Conservation (phyloP, 345 rosid genomes). For the Balakata baccata region DNA sequence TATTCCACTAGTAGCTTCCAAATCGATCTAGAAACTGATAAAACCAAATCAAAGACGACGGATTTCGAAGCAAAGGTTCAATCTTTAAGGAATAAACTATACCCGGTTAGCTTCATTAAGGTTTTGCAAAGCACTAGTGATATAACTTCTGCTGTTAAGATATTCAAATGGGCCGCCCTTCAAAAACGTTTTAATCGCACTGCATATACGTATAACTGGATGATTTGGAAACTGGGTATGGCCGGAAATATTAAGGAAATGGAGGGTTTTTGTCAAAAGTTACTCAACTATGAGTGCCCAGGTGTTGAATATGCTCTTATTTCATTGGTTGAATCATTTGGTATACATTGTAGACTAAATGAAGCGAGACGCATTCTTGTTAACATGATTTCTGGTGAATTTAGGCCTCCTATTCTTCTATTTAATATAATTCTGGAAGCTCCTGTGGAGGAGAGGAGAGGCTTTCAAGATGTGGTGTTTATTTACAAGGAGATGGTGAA, state of each 20-base stretch:
- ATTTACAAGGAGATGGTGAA: slow-evolving; percentile 65
- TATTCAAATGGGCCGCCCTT: slow-evolving; percentile 52
- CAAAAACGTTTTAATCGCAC: slow-evolving; percentile 45
- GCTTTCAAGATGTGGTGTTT: slow-evolving; percentile 38
- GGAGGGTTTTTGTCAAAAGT: slow-evolving; percentile 38
- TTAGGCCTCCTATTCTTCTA: slow-evolving; percentile 29
- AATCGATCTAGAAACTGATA: slow-evolving; percentile 17
- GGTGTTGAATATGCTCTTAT: slow-evolving; percentile 32
- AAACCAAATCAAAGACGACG: slow-evolving; percentile 1
- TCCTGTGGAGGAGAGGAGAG: slow-evolving; percentile 38
- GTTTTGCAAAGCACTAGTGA: slow-evolving; percentile 42
- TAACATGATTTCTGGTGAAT: slow-evolving; percentile 36
- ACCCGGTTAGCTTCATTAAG: slow-evolving; percentile 38
- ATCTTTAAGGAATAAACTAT: slow-evolving; percentile 30
- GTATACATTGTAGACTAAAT: slow-evolving; percentile 27
- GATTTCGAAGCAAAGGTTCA: slow-evolving; percentile 38
- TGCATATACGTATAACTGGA: slow-evolving; percentile 39
- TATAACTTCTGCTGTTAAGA: slow-evolving; percentile 37
- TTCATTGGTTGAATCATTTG: slow-evolving; percentile 39
- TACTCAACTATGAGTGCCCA: slow-evolving; percentile 32
- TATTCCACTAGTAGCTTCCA: slow-evolving; percentile 31
- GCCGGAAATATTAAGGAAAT: slow-evolving; percentile 41
- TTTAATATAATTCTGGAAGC: slow-evolving; percentile 44
- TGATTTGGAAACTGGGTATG: slow-evolving; percentile 49
- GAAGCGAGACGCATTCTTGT: slow-evolving; percentile 43